Base-by-base conservation (phyloP, 768 basidiomycete species). In the Boletus sp. region DNA sequence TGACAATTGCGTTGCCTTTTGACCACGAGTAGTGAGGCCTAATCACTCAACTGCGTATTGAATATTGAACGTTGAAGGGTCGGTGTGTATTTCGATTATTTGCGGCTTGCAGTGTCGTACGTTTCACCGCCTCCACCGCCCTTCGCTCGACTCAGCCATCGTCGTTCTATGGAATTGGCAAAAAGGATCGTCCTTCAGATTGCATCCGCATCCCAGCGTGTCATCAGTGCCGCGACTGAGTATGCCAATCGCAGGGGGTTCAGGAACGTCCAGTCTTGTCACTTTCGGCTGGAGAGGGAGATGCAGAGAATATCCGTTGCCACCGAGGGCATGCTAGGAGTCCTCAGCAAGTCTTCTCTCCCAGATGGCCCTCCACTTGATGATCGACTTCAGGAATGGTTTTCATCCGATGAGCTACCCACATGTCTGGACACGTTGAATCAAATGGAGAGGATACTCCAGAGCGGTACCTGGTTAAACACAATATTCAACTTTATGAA, bases 221-320 rank as follows among this genome's bases (percentile, higher is more conserved):
- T 58, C 4, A 10, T 59, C 17, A 15, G 21, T 4, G 40, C 46
- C 7, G 57, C 50, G 6, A 32, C 50, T 7, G 40, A 47, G 19
- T 47, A 58, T 17, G 49, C 57, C 25, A 43, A n/a, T 6, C 35
- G 40, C 15, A 50, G 11, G 5, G 45, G 50, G 1, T 27, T 29
- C 38, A 41, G n/a, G 32, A 48, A 44, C 2, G 23, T 58, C 37
- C 46, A 41, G 2, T 33, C 51, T 5, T 37, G 50, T 47, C 57
- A 58, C 34, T 59, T 58, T 59, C 56, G 50, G 27, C 29, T 58
- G 10, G 57, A 58, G 38, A 53, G 49, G 35, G 57, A 58, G 42
- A 59, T 59, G 57, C 50, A 59, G 13, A 35, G 11, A 21, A 49
- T 58, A 34, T 44, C 19, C n/a, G 46, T 59, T 10, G 57, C 47